These are phyloP conservation scores for Aspergillus sergii DNA, from an alignment of 2,329 filamentous ascomycete species.

Conservation along the genomic window DNA sequence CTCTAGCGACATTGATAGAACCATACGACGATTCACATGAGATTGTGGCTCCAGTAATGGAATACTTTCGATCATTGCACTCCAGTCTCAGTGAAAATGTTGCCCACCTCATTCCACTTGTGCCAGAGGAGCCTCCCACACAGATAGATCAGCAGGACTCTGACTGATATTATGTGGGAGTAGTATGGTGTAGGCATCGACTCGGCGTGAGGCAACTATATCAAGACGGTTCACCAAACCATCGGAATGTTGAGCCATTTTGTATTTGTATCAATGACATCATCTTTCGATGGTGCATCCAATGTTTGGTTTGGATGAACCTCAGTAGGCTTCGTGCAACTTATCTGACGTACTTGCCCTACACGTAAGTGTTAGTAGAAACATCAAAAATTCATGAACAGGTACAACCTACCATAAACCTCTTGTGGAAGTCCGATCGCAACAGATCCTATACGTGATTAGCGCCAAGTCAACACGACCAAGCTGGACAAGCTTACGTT, in stretches of 20 bases:
- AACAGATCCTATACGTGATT: constrained; percentile 68
- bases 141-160: constrained; percentile 5
- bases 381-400: not conserved
- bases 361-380: not conserved
- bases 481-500: constrained; percentile 64
- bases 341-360: constrained; percentile 55
- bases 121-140: not conserved
- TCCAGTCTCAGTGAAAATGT: not conserved
- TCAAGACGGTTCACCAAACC: not conserved
- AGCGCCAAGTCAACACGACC: constrained; percentile 21
- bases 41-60: not conserved
- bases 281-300: not conserved
- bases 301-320: not conserved
- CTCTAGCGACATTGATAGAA: not conserved
- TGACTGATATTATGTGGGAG: not conserved
- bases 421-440: constrained; percentile 94
- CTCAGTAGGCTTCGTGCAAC: not conserved
- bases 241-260: not conserved
- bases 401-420: constrained; percentile 73
- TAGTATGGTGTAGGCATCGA: not conserved
- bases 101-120: not conserved
- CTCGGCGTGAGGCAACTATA: not conserved
- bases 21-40: not conserved
- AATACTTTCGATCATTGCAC: not conserved
- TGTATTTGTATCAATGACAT: not conserved